Evolutionary conservation across 2,329 filamentous ascomycete genomes (phyloP).

Genomic region (Colletotrichum paranaense): DNA sequence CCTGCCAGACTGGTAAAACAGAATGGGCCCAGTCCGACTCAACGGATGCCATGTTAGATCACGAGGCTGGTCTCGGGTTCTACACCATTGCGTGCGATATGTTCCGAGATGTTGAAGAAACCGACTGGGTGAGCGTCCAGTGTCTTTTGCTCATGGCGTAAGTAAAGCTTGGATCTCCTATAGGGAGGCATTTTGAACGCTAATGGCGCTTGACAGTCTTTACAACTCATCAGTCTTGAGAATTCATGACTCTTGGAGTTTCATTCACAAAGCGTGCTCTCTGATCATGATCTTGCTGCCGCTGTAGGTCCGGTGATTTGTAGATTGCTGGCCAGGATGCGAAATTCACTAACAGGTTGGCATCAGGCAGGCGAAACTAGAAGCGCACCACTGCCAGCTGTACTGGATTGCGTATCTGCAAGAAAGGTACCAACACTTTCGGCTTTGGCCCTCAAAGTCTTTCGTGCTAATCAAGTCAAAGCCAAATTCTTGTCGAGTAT

Average conservation of each 20-base stretch:
- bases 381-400: not conserved
- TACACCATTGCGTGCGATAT: slow-evolving; percentile 17
- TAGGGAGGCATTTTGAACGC: not conserved
- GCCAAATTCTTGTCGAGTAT: not conserved
- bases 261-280: not conserved
- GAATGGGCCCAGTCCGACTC: slow-evolving; percentile 10
- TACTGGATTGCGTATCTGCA: not conserved
- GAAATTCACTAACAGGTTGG: not conserved
- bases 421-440: not conserved
- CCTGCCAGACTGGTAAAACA: not conserved
- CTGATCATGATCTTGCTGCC: not conserved
- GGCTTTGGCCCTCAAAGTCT: not conserved
- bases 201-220: not conserved
- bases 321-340: not conserved
- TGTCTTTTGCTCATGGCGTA: slow-evolving; percentile 29
- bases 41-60: not conserved
- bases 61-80: slow-evolving; percentile 4
- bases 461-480: not conserved
- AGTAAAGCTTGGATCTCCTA: slow-evolving; percentile 23
- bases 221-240: not conserved
- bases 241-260: not conserved
- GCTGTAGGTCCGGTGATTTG: not conserved
- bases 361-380: not conserved
- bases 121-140: slow-evolving; percentile 22
- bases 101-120: slow-evolving; percentile 8